A percentile compares a stretch with the other conserved stretches of the same genome.
phyloP scores from a whole-genome alignment of 164 flowering plant species.

The Stephania yunnanensis region DNA sequence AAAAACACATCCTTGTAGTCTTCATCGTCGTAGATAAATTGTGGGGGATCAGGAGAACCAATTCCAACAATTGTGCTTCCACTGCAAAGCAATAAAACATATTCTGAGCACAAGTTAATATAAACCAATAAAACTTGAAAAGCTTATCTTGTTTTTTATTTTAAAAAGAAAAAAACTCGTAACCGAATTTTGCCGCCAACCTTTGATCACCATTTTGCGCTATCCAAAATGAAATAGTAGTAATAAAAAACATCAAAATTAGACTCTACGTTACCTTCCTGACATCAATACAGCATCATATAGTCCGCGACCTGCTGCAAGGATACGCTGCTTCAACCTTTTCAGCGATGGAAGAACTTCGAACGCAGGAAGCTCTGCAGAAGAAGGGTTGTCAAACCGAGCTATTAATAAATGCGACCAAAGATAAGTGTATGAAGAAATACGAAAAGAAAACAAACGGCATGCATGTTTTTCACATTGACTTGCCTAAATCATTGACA shows the following conservation, averaged over 20 bases:
- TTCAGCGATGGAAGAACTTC: conserved; percentile 82
- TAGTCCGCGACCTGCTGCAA: conserved; percentile 79
- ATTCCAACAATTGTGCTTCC: conserved; percentile 97
- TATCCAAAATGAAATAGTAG: neutral
- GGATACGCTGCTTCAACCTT: conserved; percentile 70
- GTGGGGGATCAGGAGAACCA: conserved; percentile 95
- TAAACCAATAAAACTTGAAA: too few species aligned
- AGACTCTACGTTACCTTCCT: conserved; percentile 60
- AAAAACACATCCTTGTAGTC: conserved; percentile 71
- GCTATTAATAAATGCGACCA: too few species aligned
- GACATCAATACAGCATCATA: conserved; percentile 98
- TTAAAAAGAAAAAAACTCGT: too few species aligned
- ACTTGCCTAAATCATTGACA: conserved; percentile 86
- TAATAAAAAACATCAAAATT: neutral
- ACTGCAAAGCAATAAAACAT: conserved; percentile 35
- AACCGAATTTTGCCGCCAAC: neutral
- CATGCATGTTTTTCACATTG: neutral
- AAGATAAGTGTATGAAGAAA: neutral
- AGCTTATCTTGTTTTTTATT: too few species aligned
- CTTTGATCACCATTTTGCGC: neutral
- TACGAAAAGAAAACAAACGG: neutral
- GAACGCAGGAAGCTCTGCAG: conserved; percentile 90
- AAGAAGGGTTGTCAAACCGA: neutral
- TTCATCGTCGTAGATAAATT: conserved; percentile 78
- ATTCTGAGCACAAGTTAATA: neutral